These are phyloP conservation scores for Nicotiana tomentosiformis DNA, from an alignment of 257 asterid species.

Conservation along the genomic window DNA sequence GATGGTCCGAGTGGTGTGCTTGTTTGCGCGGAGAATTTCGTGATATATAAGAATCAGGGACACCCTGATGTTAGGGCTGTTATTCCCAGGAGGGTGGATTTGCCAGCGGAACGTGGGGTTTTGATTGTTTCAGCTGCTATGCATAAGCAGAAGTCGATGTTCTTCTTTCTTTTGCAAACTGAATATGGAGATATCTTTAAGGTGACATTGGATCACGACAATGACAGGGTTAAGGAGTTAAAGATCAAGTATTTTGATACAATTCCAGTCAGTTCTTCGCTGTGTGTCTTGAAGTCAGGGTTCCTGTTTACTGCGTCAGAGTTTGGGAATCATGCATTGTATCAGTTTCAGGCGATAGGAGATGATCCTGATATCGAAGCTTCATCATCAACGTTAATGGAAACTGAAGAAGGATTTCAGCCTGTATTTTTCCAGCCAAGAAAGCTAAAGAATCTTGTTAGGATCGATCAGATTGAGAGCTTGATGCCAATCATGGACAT, in stretches of 20 bases:
- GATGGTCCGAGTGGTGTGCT: slow-evolving; percentile 99
- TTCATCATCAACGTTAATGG: slow-evolving; percentile 89
- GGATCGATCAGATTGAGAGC: slow-evolving; percentile 93
- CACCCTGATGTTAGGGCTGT: slow-evolving; percentile 94
- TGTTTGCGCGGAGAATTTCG: slow-evolving; percentile 96
- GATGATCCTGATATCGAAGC: slow-evolving; percentile 96
- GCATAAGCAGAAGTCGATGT: slow-evolving; percentile 95
- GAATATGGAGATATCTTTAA: slow-evolving; percentile 94
- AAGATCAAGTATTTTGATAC: slow-evolving; percentile 93
- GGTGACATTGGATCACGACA: slow-evolving; percentile 78
- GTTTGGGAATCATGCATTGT: slow-evolving; percentile 95
- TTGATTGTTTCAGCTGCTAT: slow-evolving; percentile 90
- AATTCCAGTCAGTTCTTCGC: slow-evolving; percentile 81
- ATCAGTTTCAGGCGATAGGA: slow-evolving; percentile 95
- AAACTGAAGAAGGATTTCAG: slow-evolving; percentile 94
- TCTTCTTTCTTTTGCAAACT: slow-evolving; percentile 95
- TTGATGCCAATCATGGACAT: slow-evolving; percentile 96
- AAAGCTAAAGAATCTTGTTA: slow-evolving; percentile 82
- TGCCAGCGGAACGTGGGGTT: slow-evolving; percentile 97
- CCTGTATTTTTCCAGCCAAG: slow-evolving; percentile 98
- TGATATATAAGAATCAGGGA: slow-evolving; percentile 93
- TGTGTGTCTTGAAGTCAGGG: slow-evolving; percentile 97
- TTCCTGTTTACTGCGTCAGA: slow-evolving; percentile 96
- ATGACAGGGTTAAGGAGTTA: slow-evolving; percentile 83
- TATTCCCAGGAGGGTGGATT: slow-evolving; percentile 88